Percentiles rank a stretch among this genome's conserved stretches.
phyloP scores from a whole-genome alignment of 805 yeast species.

The Metschnikowia santaceciliae region DNA sequence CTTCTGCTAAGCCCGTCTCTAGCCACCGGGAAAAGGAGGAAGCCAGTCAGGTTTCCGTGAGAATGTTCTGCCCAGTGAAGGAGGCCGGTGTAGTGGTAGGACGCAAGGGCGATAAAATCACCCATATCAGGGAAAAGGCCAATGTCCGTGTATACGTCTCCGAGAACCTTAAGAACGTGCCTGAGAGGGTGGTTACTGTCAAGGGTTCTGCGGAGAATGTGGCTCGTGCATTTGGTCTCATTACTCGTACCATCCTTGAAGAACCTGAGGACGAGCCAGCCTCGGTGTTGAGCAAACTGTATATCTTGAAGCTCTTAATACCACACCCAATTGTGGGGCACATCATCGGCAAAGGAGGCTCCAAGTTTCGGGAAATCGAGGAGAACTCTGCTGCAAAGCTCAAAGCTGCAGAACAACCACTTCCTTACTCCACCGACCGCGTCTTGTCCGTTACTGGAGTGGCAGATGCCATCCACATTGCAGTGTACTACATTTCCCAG shows the following conservation, averaged over 20 bases:
- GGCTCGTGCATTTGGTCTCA: conserved; percentile 76
- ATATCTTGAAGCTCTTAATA: conserved; percentile 57
- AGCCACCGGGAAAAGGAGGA: conserved; percentile 44
- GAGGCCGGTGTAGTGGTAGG: conserved; percentile 78
- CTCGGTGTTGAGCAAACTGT: conserved; percentile 47
- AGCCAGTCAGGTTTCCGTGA: conserved; percentile 59
- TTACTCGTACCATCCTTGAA: conserved; percentile 60
- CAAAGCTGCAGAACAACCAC: conserved; percentile 64
- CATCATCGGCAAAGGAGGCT: conserved; percentile 74
- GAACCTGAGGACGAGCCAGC: conserved; percentile 67
- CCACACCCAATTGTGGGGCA: conserved; percentile 81
- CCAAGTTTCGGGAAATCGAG: conserved; percentile 74
- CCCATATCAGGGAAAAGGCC: conserved; percentile 59
- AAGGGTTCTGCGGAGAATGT: conserved; percentile 74
- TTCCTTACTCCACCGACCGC: conserved; percentile 77
- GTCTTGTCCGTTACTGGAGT: conserved; percentile 69
- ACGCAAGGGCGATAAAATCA: conserved; percentile 71
- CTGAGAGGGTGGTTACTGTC: conserved; percentile 71
- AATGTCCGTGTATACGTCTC: conserved; percentile 65
- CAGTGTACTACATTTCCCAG: conserved; percentile 68
- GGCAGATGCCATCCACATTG: conserved; percentile 84
- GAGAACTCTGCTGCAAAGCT: conserved; percentile 75
- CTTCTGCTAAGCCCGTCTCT: conserved; percentile 30
- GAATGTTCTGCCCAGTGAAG: conserved; percentile 72
- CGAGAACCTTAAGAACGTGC: conserved; percentile 66